Base-by-base conservation (phyloP, 1,284 basidiomycete species). In the Marasmius tenuissimus region DNA sequence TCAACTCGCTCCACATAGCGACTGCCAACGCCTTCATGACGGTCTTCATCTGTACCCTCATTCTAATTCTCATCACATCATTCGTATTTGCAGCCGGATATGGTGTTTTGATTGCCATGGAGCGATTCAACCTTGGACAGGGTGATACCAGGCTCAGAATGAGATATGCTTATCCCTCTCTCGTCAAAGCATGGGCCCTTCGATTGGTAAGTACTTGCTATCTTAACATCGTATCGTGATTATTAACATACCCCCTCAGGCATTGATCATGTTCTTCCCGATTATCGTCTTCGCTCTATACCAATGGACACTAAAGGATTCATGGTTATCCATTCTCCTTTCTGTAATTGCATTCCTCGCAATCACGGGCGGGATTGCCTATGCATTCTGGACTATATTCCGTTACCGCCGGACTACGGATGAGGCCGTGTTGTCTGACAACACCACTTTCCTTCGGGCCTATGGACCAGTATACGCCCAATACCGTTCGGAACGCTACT, bases 281-380 rank as follows among this genome's bases (percentile, higher is more conserved):
- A 76, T 94, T 60, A 76, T 87, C 66, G 84, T 91, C 62, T 93
- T 97, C 69, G 79, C 85, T 7, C 86, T 97, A 71, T 94, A 90
- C 75, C 94, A 97, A 72, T 97, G 94, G 92, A 91, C 89, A 0
- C 80, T 97, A 62, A 82, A 84, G 62, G 93, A 96, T 73, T 95
- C 93, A 0, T 93, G 91, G 86, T 80, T 95, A 1, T 85, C 94
- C 0, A 77, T 83, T 57, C 72, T 92, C 11, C 76, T 93, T 27
- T 86, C 91, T 3, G 86, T 88, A 54, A 67, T 92, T 58, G 77
- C 88, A 52, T 79, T 94, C 70, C 74, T 93, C 51, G 79, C 75
- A 1, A 76, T 91, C 51, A 65, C 86, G 35, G 73, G 72, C 12
- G 69, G 77, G 63, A 70, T 89, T 37, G 65, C 75, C 22, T 82